These are phyloP conservation scores for Diaporthe citriasiana DNA, from an alignment of 2,329 filamentous ascomycete species.

Conservation along the genomic window DNA sequence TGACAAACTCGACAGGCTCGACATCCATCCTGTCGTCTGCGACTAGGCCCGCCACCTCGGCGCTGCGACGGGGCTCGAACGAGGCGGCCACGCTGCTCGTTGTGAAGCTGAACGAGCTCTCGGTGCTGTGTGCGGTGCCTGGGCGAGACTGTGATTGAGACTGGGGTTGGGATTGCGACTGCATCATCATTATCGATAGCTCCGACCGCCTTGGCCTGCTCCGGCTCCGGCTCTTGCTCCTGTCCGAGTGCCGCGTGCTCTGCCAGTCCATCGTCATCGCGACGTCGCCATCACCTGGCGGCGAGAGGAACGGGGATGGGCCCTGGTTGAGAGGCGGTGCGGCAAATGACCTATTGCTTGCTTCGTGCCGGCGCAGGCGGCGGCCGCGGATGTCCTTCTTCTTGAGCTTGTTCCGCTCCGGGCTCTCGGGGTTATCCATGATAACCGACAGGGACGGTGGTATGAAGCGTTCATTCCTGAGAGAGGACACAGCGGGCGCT, in stretches of 20 bases:
- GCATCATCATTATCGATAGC: conserved; percentile 21
- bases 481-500: not conserved
- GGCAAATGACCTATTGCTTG: not conserved
- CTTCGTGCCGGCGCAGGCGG: conserved; percentile 29
- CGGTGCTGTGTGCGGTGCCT: conserved; percentile 33
- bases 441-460: conserved; percentile 32
- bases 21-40: conserved; percentile 36
- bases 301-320: not conserved
- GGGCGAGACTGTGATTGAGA: conserved; percentile 12
- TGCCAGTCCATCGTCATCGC: conserved; percentile 37
- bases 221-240: conserved; percentile 33
- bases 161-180: not conserved
- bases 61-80: conserved; percentile 36
- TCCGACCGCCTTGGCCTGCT: conserved; percentile 32
- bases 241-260: conserved; percentile 12
- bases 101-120: conserved; percentile 23
- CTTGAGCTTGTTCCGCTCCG: conserved; percentile 40
- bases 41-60: conserved; percentile 18
- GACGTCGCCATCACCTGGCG: conserved; percentile 5
- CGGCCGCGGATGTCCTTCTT: conserved; percentile 37
- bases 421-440: conserved; percentile 15
- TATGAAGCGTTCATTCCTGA: conserved; percentile 7
- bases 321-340: not conserved
- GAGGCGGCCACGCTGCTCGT: conserved; percentile 28
- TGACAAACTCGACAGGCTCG: conserved; percentile 37